A percentile compares a stretch with the other conserved stretches of the same genome.
phyloP scores from a whole-genome alignment of 441 rosid species.

The Aquilaria agallochum region DNA sequence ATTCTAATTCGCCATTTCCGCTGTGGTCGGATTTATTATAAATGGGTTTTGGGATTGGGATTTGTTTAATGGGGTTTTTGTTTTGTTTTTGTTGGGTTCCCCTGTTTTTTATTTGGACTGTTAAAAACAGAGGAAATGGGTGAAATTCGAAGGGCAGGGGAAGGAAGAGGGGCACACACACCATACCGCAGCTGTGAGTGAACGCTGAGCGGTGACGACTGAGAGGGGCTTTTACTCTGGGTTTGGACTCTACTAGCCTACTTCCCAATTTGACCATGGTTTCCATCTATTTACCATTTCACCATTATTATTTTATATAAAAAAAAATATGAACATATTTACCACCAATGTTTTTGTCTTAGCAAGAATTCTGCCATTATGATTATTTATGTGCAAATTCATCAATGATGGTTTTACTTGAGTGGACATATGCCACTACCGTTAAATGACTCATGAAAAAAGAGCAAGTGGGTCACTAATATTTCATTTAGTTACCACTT shows the following conservation, averaged over 20 bases:
- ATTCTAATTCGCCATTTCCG: constrained; percentile 16
- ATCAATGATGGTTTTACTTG: too few relatives aligned
- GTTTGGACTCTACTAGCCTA: background rate
- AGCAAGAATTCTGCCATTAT: too few relatives aligned
- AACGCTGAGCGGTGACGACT: constrained; percentile 5
- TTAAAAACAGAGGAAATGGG: constrained; percentile 22
- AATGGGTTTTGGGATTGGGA: too few relatives aligned
- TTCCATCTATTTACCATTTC: constrained; percentile 18
- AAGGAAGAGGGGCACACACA: background rate
- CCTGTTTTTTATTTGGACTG: constrained; percentile 9
- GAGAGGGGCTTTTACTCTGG: constrained; percentile 23
- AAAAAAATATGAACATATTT: too few relatives aligned
- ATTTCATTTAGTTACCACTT: too few relatives aligned
- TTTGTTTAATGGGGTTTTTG: background rate
- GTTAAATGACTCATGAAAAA: too few relatives aligned
- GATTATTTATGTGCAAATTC: too few relatives aligned
- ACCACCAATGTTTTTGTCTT: too few relatives aligned
- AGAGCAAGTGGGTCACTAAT: too few relatives aligned
- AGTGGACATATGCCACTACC: too few relatives aligned
- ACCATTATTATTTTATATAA: background rate
- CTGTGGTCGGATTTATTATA: too few relatives aligned
- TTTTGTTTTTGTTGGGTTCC: background rate
- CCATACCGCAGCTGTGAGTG: too few relatives aligned
- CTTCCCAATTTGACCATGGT: constrained; percentile 10
- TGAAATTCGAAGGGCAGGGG: constrained; percentile 21